Base-by-base conservation (phyloP, 2,329 filamentous ascomycete species). In the Penicillium fuscoglaucum region DNA sequence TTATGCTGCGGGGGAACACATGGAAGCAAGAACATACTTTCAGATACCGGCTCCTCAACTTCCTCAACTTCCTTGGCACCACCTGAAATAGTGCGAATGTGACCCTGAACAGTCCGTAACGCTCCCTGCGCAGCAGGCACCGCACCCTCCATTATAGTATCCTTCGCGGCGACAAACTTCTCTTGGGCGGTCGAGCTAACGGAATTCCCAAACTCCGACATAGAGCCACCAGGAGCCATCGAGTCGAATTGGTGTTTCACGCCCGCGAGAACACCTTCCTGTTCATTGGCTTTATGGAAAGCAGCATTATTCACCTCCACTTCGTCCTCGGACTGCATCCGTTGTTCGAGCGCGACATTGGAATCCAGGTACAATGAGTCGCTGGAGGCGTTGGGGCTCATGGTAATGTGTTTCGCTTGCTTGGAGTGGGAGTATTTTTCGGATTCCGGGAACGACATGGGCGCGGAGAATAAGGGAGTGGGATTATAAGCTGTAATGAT, bases 41-140 rank as follows among this genome's bases (percentile, higher is more conserved):
- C 17, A 15, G 45, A 13, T 41, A 41, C 26, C 19, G 33, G 37
- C 7, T 37, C 45, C 29, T 39, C 21, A 1, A 26, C 37, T 13
- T 31, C 29, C 10, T 31, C 29, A 5, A 26, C 26, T 26, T 17
- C 24, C 6, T 44, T 55, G 4, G 17, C 35, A 24, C 40, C 51
- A 17, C 50, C 50, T 6, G 58, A 31, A 10, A 66, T 45, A 6
- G 46, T 31, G 1, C 45, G 39, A 10, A 68, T 51, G 1, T 45
- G 52, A 3, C 19, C 28, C 17, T 58, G 55, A 1, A 61, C 51
- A 33, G 52, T 67, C 21, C 58, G 57, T 44, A 66, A 55, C 1
- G 60, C 59, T 17, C 57, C 62, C 6, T 44, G 44, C 1, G 66
- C 60, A 13, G 49, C 57, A 13, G 66, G 62, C 1, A 64, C 19